Evolutionary conservation across 192 early-diverging fungal species (phyloP), one percentile per base, ranked within the genome.

Genomic region (Gryganskiella cystojenkinii): DNA sequence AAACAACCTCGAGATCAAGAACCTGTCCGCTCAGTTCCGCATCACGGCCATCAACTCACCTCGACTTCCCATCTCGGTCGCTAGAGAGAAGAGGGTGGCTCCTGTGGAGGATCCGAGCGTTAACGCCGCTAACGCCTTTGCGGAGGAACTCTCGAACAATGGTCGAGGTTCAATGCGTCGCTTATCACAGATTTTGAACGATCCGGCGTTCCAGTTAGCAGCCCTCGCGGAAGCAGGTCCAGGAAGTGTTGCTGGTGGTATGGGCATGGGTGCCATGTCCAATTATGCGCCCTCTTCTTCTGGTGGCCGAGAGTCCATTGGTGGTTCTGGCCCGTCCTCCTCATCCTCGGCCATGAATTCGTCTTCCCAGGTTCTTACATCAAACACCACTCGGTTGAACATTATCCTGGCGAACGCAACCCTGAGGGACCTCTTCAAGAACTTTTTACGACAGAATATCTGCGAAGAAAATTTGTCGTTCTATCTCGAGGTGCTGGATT

Each of bases 381-480:
- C 87, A 17, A 89, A 91, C 70, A 70, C 84, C 0, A 82, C 83
- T 4, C 70, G 85, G 55, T 80, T 94, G 0, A 82, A 83, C 46
- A 61, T 83, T 22, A 92, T 94, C 58, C 71, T 94, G 11, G 80
- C 83, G 10, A 86, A 86, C 47, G 49, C 74, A 3, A 81, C 76
- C 6, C 64, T 92, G 9, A 68, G 85, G 44, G 80, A 82, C 5
- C 62, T 86, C 11, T 92, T 92, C 79, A 88, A 86, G 69, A 83
- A 76, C 25, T 92, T 91, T 70, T 76, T 90, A 45, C 78, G 83
- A n/a, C 74, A 82, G 24, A 91, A 90, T 51, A 89, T 90, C 50
- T 92, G 90, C 56, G 85, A 91, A 57, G 92, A 94, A 46, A 94
- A 94, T 54, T 71, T 91, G 44, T 66, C 87, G 13, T 94, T 92